Conservation (phyloP, 1,284 basidiomycete species). For the Cutaneotrichosporon cavernicola region DNA sequence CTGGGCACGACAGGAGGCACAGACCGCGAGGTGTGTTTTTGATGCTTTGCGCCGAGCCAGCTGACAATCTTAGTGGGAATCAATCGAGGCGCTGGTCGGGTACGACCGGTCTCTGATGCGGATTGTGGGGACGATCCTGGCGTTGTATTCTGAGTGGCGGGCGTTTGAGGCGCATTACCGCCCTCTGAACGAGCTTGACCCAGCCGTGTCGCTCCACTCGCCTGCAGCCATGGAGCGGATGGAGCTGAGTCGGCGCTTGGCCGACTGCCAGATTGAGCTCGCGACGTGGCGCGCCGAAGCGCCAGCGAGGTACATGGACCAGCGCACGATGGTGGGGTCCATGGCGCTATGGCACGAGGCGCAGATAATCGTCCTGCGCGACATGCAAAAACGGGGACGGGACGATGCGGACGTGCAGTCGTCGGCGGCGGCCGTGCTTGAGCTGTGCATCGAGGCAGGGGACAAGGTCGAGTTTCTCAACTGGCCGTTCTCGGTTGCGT, state of each 20-base stretch:
- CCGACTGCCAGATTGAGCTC: slow-evolving; percentile 24
- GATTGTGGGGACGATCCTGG: slow-evolving; percentile 23
- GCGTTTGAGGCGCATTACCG: slow-evolving; percentile 27
- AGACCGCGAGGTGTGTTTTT: slow-evolving; percentile 23
- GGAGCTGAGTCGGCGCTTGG: slow-evolving; percentile 22
- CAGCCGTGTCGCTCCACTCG: slow-evolving; percentile 21
- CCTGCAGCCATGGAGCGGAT: slow-evolving; percentile 24
- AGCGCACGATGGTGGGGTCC: slow-evolving; percentile 35
- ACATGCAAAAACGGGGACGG: slow-evolving; percentile 30
- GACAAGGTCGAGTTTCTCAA: slow-evolving; percentile 50
- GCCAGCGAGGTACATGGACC: slow-evolving; percentile 23
- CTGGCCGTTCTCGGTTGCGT: slow-evolving; percentile 43
- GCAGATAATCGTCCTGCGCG: slow-evolving; percentile 37
- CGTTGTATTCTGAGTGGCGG: slow-evolving; percentile 21
- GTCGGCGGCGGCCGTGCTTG: slow-evolving; percentile 35
- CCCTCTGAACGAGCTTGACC: slow-evolving; percentile 23
- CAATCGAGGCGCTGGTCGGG: slow-evolving; percentile 35
- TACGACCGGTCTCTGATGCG: slow-evolving; percentile 34
- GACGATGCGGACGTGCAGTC: slow-evolving; percentile 34
- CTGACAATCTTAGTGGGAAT: slow-evolving; percentile 31
- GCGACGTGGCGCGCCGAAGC: slow-evolving; percentile 28
- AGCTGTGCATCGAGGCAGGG: slow-evolving; percentile 37
- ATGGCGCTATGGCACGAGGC: slow-evolving; percentile 42
- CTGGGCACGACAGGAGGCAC: slow-evolving; percentile 24
- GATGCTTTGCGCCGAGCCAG: background rate